Evolutionary conservation across 225 moss, liverwort and hornwort species (phyloP).

Genomic region (Straminergon stramineum): DNA sequence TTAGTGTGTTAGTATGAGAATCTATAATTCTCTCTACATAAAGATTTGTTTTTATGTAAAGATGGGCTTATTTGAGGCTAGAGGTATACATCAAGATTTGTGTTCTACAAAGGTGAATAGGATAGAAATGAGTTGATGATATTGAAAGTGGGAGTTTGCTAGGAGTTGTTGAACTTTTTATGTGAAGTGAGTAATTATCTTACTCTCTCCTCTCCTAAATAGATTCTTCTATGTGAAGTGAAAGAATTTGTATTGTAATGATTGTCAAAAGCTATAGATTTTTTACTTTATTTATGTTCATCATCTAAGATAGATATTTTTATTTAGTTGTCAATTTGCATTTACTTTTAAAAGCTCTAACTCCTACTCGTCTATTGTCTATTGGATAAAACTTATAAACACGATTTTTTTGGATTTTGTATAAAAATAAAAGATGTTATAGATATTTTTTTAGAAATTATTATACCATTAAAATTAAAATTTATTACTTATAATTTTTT

Average conservation of each 20-base stretch:
- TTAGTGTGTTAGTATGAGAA: not conserved
- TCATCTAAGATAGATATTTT: too few relatives aligned
- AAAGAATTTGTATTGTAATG: rapidly evolving
- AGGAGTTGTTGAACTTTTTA: too few relatives aligned
- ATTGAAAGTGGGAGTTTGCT: not conserved
- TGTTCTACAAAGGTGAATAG: not conserved
- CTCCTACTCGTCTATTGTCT: not conserved
- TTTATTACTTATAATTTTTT: not conserved
- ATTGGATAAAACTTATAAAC: not conserved
- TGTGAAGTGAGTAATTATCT: not conserved
- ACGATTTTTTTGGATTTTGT: not conserved
- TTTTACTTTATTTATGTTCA: not conserved
- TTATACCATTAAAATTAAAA: not conserved
- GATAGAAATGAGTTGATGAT: not conserved
- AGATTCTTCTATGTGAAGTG: not conserved
- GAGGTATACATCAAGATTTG: too few relatives aligned
- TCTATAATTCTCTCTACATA: not conserved
- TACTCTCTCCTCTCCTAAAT: not conserved
- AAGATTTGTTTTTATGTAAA: not conserved
- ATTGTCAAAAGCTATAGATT: not conserved
- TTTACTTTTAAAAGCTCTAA: not conserved
- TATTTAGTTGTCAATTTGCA: not conserved
- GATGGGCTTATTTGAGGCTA: not conserved
- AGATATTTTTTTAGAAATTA: too few relatives aligned
- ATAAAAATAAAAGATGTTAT: not conserved